Percentiles rank a stretch among this genome's conserved stretches.
These are phyloP conservation scores for Stachybotrys elegans DNA, from an alignment of 2,329 filamentous ascomycete genomes.

Conservation along the genomic window DNA sequence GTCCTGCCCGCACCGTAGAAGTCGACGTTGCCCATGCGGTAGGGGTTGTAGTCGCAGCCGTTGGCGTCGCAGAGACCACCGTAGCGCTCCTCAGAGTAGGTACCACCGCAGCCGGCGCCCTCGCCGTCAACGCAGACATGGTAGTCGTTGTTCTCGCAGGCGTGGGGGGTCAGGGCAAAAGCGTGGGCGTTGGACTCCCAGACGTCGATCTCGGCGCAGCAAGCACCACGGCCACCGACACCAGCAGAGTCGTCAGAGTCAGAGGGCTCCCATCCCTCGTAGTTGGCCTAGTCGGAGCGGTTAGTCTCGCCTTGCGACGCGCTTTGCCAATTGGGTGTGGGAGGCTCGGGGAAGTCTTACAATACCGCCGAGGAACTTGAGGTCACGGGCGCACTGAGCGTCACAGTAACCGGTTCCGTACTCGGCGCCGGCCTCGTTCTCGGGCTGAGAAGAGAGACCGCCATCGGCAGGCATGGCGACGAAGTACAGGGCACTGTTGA, in stretches of 20 bases:
- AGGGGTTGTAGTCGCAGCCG: slow-evolving; percentile 36
- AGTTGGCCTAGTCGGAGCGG: slow-evolving; percentile 20
- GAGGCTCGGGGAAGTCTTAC: slow-evolving; percentile 18
- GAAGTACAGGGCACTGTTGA: slow-evolving; percentile 62
- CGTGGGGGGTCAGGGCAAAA: slow-evolving; percentile 37
- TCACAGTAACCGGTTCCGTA: slow-evolving; percentile 61
- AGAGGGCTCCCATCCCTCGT: slow-evolving; percentile 17
- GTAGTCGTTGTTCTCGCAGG: slow-evolving; percentile 36
- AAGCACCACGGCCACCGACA: slow-evolving; percentile 31
- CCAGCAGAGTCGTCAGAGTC: slow-evolving; percentile 13
- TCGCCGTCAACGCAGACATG: slow-evolving; percentile 35
- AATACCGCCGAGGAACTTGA: slow-evolving; percentile 39
- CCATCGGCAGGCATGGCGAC: slow-evolving; percentile 49
- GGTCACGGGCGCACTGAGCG: slow-evolving; percentile 45
- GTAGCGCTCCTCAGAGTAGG: slow-evolving; percentile 44
- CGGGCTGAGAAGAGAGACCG: slow-evolving; percentile 37
- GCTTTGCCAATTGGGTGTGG: too few species aligned
- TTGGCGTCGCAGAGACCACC: slow-evolving; percentile 35
- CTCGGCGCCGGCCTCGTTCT: slow-evolving; percentile 50
- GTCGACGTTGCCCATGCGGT: slow-evolving; percentile 18
- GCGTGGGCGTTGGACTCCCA: slow-evolving; percentile 38
- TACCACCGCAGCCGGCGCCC: slow-evolving; percentile 20
- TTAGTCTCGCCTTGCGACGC: too few species aligned
- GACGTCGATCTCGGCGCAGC: slow-evolving; percentile 49
- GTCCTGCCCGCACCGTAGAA: slow-evolving; percentile 23